These are phyloP conservation scores for Leccinum uliginosum DNA, from an alignment of 768 basidiomycete species.

Conservation along the genomic window DNA sequence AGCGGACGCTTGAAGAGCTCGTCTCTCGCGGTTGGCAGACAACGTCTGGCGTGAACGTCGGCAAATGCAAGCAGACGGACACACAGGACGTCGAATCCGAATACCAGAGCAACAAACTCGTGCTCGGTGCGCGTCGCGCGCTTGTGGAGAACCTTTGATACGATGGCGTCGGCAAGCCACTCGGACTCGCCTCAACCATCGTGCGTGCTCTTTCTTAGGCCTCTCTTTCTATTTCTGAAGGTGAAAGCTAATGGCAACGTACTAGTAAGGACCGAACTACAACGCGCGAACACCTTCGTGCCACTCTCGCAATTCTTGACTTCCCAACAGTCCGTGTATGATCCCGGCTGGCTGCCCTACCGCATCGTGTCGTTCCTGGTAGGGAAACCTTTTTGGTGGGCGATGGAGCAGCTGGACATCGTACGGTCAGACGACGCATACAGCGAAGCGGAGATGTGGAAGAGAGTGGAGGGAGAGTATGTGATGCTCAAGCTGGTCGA, in stretches of 20 bases:
- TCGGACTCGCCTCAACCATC: conserved; percentile 65
- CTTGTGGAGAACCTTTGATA: conserved; percentile 59
- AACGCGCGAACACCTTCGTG: conserved; percentile 41
- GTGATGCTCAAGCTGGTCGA: conserved; percentile 65
- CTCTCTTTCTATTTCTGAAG: background rate
- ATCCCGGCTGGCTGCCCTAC: conserved; percentile 63
- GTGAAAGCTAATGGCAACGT: conserved; percentile 26
- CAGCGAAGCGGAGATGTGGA: conserved; percentile 45
- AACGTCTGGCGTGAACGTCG: conserved; percentile 8
- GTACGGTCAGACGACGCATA: conserved; percentile 57
- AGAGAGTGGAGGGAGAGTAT: conserved; percentile 65
- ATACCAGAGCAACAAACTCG: conserved; percentile 44
- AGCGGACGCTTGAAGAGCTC: conserved; percentile 54
- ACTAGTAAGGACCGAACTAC: conserved; percentile 70
- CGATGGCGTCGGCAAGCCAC: conserved; percentile 71
- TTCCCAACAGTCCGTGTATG: conserved; percentile 58
- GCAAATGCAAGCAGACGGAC: conserved; percentile 10
- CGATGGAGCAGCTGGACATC: conserved; percentile 71
- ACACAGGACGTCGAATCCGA: conserved; percentile 7
- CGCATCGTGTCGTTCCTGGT: conserved; percentile 69
- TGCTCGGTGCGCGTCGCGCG: conserved; percentile 51
- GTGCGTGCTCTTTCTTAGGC: conserved; percentile 44
- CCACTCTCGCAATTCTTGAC: conserved; percentile 52
- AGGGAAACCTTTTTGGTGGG: conserved; percentile 84
- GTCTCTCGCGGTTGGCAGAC: conserved; percentile 56